A percentile compares a stretch with the other conserved stretches of the same genome.
Conservation (phyloP, 2,329 filamentous ascomycete genomes). For the Penicillium decumbens region DNA sequence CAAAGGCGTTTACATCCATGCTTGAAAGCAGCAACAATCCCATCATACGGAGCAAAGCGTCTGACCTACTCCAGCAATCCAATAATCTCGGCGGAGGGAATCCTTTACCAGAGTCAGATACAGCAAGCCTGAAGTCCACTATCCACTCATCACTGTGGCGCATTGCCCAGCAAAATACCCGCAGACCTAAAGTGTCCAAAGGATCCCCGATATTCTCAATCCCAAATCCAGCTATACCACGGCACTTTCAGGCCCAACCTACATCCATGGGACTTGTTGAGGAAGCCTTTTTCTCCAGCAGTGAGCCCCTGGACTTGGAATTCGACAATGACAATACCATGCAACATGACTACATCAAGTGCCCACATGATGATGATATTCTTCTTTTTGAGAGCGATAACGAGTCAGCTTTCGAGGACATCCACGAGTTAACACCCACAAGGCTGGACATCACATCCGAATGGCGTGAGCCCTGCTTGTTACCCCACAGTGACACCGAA, state of each 20-base stretch:
- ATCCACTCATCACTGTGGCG: slow-evolving; percentile 33
- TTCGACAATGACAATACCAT: neutral
- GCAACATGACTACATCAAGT: neutral
- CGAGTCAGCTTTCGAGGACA: neutral
- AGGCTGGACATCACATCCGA: neutral
- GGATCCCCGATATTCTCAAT: neutral
- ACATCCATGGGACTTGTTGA: neutral
- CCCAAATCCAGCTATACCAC: neutral
- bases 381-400: neutral
- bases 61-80: slow-evolving; percentile 3
- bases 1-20: slow-evolving; percentile 33
- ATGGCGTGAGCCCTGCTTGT: neutral
- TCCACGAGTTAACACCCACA: neutral
- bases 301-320: neutral
- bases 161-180: slow-evolving; percentile 28
- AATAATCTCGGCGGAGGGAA: neutral
- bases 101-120: neutral
- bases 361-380: neutral
- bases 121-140: slow-evolving; percentile 12
- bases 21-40: slow-evolving; percentile 21
- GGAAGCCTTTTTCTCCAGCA: neutral
- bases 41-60: slow-evolving; percentile 13
- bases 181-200: slow-evolving; percentile 8
- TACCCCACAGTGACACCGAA: neutral
- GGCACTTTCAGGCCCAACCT: neutral